Percentiles rank a stretch among this genome's conserved stretches.
These are phyloP conservation scores for Linnemannia hyalina DNA, from an alignment of 192 early-diverging fungal species.

Conservation along the genomic window DNA sequence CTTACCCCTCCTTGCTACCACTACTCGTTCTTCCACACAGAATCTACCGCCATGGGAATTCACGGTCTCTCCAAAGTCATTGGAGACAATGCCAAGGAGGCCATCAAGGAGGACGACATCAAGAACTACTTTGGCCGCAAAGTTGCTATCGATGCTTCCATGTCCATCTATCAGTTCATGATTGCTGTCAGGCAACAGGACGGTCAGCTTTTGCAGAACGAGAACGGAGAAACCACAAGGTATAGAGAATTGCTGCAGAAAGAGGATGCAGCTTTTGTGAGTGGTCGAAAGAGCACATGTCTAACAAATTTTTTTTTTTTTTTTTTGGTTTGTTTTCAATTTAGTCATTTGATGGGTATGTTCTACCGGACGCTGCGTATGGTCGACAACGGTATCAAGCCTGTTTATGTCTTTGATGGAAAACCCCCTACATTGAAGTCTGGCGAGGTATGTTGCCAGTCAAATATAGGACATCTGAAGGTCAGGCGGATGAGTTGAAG, in stretches of 20 bases:
- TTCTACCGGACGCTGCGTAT: constrained; percentile 97
- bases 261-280: too few relatives aligned
- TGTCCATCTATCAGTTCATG: constrained; percentile 98
- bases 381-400: constrained; percentile 97
- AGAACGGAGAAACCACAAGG: constrained; percentile 93
- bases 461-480: background rate
- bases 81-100: constrained; percentile 88
- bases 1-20: background rate
- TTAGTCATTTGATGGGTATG: constrained; percentile 95
- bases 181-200: constrained; percentile 93
- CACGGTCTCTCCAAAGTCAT: constrained; percentile 93
- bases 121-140: constrained; percentile 94
- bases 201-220: constrained; percentile 90
- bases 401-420: constrained; percentile 98
- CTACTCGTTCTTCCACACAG: constrained; percentile 20
- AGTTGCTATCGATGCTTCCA: constrained; percentile 98
- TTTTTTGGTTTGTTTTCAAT: background rate
- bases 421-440: constrained; percentile 95
- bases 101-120: constrained; percentile 86
- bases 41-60: constrained; percentile 76
- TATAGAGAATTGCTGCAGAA: constrained; percentile 18
- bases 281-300: background rate
- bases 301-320: too few relatives aligned
- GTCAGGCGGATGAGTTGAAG: background rate
- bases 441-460: constrained; percentile 74